Percentiles rank a stretch among this genome's conserved stretches.
Conservation (phyloP, 441 rosid genomes). For the Euphorbia schlechtendalii region DNA sequence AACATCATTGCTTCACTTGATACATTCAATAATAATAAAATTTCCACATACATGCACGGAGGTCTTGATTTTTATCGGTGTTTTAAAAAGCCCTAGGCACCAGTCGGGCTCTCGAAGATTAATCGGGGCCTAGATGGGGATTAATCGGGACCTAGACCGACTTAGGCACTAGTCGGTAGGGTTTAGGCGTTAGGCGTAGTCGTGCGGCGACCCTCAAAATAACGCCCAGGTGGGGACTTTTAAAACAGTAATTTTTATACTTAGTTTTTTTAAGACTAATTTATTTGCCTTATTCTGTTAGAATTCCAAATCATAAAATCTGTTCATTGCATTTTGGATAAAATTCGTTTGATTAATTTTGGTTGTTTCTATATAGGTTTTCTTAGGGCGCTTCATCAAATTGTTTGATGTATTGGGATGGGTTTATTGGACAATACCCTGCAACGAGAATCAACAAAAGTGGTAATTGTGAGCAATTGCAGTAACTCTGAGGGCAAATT, state of each 20-base stretch:
- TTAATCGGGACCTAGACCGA: too few relatives aligned
- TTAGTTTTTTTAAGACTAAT: too few relatives aligned
- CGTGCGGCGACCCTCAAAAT: too few relatives aligned
- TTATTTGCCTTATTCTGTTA: background rate
- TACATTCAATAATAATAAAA: background rate
- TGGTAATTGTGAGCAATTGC: conserved; percentile 24
- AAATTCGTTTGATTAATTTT: background rate
- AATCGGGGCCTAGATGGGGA: too few relatives aligned
- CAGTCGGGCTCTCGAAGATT: too few relatives aligned
- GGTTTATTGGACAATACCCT: conserved; percentile 35
- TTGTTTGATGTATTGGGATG: conserved; percentile 31
- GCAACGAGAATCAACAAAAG: conserved; percentile 29
- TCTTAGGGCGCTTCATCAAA: background rate
- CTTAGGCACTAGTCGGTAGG: too few relatives aligned
- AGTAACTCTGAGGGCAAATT: conserved; percentile 21
- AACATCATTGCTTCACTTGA: background rate
- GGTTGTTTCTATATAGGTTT: background rate
- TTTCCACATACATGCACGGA: background rate
- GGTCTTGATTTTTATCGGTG: background rate
- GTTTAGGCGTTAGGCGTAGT: too few relatives aligned
- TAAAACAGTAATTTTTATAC: too few relatives aligned
- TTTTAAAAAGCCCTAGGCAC: too few relatives aligned
- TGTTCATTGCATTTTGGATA: background rate
- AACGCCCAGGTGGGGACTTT: too few relatives aligned
- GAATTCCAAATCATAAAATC: background rate